Base-by-base conservation (phyloP, 306 rosid species). In the Quercus bicolor region DNA sequence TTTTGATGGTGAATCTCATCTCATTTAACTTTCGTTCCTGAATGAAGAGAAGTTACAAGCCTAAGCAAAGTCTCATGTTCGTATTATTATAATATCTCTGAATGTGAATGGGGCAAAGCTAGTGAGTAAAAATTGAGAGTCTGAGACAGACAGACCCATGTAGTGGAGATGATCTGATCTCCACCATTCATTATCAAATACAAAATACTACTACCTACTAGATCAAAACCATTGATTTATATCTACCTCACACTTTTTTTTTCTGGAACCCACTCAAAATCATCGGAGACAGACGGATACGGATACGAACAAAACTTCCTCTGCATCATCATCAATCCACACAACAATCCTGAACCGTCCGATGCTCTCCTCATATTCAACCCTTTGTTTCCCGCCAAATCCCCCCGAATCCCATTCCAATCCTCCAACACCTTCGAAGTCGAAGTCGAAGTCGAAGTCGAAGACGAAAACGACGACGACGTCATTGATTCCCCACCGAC, bases 371-470 rank as follows among this genome's bases (percentile, higher is more conserved):
- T 8, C 45, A 7, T 37, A 37, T 7, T 37, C 77, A 88, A 75
- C 33, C 74, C 75, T 73, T 78, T 86, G 15, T 45, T 82, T 79
- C 92, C 92, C 87, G 90, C 88, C 83, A 90, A 62, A 65, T 88
- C 88, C 45, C 88, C 88, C 45, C 90, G 78, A 15, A 85, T 28
- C 3, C 86, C 84, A 79, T 94, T 94, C 93, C 87, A 72, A 23
- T 92, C 97, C 82, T 75, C 85, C 61, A 92, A 73, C 79, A 82
- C 91, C 34, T 83, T 74, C 52, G 91, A 78, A 0, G 85, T 60
- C 0, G 85, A 56, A 9, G 92, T 82, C 23, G 93, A 83, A 7
- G 93, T 60, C 0, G 84, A 56, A 8, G 92, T 81, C 23, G 93
- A 83, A 7, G 93, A 56, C 0, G 84, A 56, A 9, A 92, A 85